phyloP scores from a whole-genome alignment of 1,284 basidiomycete genomes.

The Boletus holoroseus region DNA sequence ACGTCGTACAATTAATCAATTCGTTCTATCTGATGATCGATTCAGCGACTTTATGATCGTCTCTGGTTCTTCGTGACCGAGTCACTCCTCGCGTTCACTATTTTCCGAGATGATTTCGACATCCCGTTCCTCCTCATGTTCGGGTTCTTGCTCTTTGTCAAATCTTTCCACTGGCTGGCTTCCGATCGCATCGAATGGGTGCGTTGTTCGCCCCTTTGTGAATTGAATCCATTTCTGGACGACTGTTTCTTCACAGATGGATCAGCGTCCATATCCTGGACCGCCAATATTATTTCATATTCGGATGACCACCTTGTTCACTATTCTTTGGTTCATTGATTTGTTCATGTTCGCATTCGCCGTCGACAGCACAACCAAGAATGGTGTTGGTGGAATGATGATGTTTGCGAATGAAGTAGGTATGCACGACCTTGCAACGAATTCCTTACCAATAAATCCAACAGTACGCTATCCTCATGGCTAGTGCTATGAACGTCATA shows the following conservation, averaged over 20 bases:
- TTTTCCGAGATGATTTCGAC: conserved; percentile 93
- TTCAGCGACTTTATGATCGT: conserved; percentile 86
- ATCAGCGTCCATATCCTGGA: conserved; percentile 86
- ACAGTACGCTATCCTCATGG: conserved; percentile 87
- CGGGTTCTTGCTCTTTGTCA: conserved; percentile 86
- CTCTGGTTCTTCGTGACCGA: conserved; percentile 98
- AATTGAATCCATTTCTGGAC: background rate
- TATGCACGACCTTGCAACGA: background rate
- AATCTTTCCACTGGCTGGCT: conserved; percentile 97
- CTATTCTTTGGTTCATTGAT: conserved; percentile 67
- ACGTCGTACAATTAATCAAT: conserved; percentile 1
- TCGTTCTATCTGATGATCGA: background rate
- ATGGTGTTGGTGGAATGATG: conserved; percentile 86
- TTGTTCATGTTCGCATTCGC: conserved; percentile 70
- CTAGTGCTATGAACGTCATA: conserved; percentile 72
- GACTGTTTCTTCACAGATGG: conserved; percentile 63
- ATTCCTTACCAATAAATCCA: conserved; percentile 13
- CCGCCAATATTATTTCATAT: conserved; percentile 80
- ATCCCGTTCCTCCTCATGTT: conserved; percentile 92
- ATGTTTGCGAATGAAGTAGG: conserved; percentile 91
- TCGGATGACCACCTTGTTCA: conserved; percentile 70
- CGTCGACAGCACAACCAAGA: conserved; percentile 69
- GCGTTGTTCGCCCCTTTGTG: conserved; percentile 28
- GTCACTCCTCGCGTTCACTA: conserved; percentile 91
- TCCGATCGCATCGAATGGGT: conserved; percentile 95